Conservation (phyloP, 257 asterid species). For the Thymus mandschuricus region DNA sequence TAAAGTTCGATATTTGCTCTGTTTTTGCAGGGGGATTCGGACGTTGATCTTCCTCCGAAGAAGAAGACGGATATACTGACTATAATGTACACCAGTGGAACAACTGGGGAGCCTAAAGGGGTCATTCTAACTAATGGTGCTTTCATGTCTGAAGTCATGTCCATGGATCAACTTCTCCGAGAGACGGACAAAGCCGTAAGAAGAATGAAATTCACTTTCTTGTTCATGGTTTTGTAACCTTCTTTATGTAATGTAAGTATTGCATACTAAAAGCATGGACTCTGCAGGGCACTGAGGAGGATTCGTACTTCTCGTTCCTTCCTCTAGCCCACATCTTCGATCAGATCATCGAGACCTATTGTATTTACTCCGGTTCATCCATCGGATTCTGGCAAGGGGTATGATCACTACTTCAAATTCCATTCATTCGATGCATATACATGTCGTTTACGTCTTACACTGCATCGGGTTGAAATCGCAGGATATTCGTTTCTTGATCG, state of each 20-base stretch:
- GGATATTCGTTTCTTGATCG: slow-evolving; percentile 85
- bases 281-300: slow-evolving; percentile 69
- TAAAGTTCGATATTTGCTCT: neutral
- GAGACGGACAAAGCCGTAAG: slow-evolving; percentile 71
- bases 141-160: slow-evolving; percentile 80
- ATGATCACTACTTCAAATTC: slow-evolving; percentile 30
- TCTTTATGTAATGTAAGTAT: neutral
- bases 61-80: slow-evolving; percentile 65
- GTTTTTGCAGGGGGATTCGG: slow-evolving; percentile 57
- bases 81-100: slow-evolving; percentile 97
- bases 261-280: neutral
- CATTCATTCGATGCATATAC: neutral
- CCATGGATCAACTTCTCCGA: slow-evolving; percentile 67
- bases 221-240: neutral
- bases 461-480: slow-evolving; percentile 38
- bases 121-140: slow-evolving; percentile 75
- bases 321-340: slow-evolving; percentile 95
- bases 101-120: slow-evolving; percentile 97
- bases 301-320: slow-evolving; percentile 86
- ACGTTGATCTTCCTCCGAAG: slow-evolving; percentile 63
- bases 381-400: slow-evolving; percentile 99
- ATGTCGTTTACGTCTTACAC: neutral
- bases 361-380: slow-evolving; percentile 71
- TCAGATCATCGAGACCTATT: slow-evolving; percentile 75
- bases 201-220: neutral